These are phyloP conservation scores for Pichia rugopelliculosa DNA, from an alignment of 805 yeast genomes.

Conservation along the genomic window DNA sequence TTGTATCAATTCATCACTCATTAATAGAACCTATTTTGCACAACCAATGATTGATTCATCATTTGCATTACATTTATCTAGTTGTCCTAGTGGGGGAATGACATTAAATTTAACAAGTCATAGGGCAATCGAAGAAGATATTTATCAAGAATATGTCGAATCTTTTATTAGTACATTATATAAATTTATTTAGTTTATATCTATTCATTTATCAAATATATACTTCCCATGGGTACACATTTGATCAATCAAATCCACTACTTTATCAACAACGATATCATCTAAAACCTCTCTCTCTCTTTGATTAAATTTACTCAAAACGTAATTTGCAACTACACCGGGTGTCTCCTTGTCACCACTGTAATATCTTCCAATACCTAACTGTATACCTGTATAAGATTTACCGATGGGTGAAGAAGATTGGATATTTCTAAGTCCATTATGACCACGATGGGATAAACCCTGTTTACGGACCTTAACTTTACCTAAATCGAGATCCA, in stretches of 20 bases:
- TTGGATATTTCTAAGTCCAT: constrained; percentile 64
- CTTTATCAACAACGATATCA: constrained; percentile 34
- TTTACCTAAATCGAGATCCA: constrained; percentile 59
- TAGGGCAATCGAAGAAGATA: constrained; percentile 3
- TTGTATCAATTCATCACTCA: neutral
- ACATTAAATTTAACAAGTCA: constrained; percentile 7
- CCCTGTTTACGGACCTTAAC: constrained; percentile 54
- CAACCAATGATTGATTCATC: constrained; percentile 12
- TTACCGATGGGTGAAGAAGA: constrained; percentile 31
- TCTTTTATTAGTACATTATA: neutral
- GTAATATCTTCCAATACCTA: constrained; percentile 72
- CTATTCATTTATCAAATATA: constrained; percentile 18
- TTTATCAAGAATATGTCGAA: constrained; percentile 3
- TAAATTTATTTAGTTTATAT: neutral
- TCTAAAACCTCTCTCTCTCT: constrained; percentile 38
- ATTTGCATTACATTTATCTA: constrained; percentile 9
- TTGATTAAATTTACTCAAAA: constrained; percentile 44
- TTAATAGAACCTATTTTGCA: constrained; percentile 7
- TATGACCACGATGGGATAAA: constrained; percentile 72
- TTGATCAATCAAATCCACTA: constrained; percentile 32
- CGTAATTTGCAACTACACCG: constrained; percentile 50
- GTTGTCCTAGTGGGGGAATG: constrained; percentile 1
- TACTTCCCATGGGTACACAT: constrained; percentile 24
- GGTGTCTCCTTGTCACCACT: constrained; percentile 28
- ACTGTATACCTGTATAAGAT: constrained; percentile 54